A percentile compares a stretch with the other conserved stretches of the same genome.
phyloP scores from a whole-genome alignment of 768 basidiomycete genomes.

The Pisolithus marmoratus region DNA sequence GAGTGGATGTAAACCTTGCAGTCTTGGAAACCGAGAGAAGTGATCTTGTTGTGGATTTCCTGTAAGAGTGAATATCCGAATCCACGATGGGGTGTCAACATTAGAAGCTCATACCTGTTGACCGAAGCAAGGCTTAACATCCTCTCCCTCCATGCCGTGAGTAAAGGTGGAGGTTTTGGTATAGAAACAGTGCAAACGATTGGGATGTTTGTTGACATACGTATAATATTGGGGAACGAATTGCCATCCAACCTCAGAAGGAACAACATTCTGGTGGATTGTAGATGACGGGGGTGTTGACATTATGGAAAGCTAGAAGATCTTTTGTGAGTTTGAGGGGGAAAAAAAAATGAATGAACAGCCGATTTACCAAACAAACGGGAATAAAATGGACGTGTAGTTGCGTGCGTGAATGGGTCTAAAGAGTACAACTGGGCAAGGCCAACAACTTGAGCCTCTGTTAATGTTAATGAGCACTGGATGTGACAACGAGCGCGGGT shows the following conservation, averaged over 20 bases:
- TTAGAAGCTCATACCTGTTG: conserved; percentile 66
- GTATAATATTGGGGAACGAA: conserved; percentile 99
- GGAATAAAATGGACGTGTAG: conserved; percentile 30
- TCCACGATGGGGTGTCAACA: conserved; percentile 1
- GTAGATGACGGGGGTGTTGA: conserved; percentile 34
- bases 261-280: conserved; percentile 63
- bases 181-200: conserved; percentile 98
- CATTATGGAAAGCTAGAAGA: conserved; percentile 29
- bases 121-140: conserved; percentile 80
- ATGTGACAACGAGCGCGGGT: conserved; percentile 20
- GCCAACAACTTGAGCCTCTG: conserved; percentile 14
- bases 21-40: conserved; percentile 88
- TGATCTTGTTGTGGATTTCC: conserved; percentile 98
- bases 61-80: conserved; percentile 26
- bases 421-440: conserved; percentile 31
- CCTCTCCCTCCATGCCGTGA: conserved; percentile 97
- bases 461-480: conserved; percentile 3
- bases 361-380: conserved; percentile 18
- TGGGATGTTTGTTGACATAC: conserved; percentile 96
- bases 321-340: neutral
- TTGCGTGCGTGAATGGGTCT: conserved; percentile 33
- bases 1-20: conserved; percentile 99
- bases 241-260: conserved; percentile 98
- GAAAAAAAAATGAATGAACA: conserved; percentile 1
- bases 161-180: conserved; percentile 96